Evolutionary conservation across 169 alveolate genomes (phyloP), one percentile per base, ranked within the genome.

Genomic region (Cyclospora cayetanensis): DNA sequence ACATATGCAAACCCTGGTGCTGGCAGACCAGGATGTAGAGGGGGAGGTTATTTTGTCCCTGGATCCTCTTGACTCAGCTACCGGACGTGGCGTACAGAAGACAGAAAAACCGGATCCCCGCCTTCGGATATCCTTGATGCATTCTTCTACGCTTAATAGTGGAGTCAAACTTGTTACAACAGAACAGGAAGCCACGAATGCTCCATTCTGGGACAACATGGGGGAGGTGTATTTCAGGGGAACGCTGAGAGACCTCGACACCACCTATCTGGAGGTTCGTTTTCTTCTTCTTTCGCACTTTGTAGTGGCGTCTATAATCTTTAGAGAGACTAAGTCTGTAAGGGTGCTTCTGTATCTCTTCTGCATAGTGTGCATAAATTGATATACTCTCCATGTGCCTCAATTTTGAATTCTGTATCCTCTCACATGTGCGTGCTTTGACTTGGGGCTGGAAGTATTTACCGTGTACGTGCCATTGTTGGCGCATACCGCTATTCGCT

Each of bases 151-250:
- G n/a, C n/a, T 66, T 42, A 68, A 66, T 29, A 88, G 72, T n/a
- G 86, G 88, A 3, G n/a, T 88, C 60, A 11, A 42, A 15, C 22
- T 88, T 15, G 55, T 46, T 31, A 35, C 92, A 41, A 29, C 43
- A 20, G 92, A 88, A 5, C 92, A 35, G n/a, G 39, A 52, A 15
- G 74, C 20, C 41, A 2, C 72, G 55, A 27, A 2, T 2, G n/a
- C 63, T n/a, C 92, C 92, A 11, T 7, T 27, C 9, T 88, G 92
- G 92, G 92, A 88, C 53, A 88, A 88, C 72, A 46, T 88, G 27
- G 92, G 92, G 34, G 92, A 88, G 41, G 72, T 88, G 31, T 88
- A 72, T 76, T 88, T 88, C 66, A 39, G 92, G 20, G 92, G 92
- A 35, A 88, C 92, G 11, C 82, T 88, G 72, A 20, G 82, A 20